Evolutionary conservation across 306 rosid genomes (phyloP), one percentile per base, ranked within the genome.

Genomic region (Prunus padus): DNA sequence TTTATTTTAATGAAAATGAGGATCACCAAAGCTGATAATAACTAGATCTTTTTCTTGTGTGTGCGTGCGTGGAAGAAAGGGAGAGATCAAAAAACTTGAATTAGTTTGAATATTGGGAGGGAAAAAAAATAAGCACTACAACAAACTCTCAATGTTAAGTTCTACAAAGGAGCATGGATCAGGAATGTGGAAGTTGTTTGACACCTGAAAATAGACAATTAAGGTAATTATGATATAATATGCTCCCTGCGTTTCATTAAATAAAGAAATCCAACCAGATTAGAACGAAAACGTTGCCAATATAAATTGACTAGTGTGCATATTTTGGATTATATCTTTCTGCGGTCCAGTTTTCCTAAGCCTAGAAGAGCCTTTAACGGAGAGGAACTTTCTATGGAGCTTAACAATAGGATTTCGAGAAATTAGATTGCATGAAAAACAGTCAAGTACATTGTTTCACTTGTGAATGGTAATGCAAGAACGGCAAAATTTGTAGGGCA

Each of bases 121-220:
- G 3, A 56, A 47, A 47, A 30, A 22, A 11, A 12, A 71, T 11
- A 30, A 7, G 69, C 69, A 54, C 85, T 83, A 91, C 42, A 95
- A 66, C 63, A 95, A 84, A 71, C 87, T 87, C 84, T 86, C 91
- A 11, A 95, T 75, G 82, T 81, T 76, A 50, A 95, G 83, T 80
- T 95, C 97, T 30, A 89, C 93, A 40, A 81, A 92, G 68, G 98
- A 95, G 93, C 98, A 95, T 0, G 97, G 97, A 85, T 95, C 97
- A 2, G 96, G 83, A 82, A 95, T 90, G 88, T 95, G 91, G 0
- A 92, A 95, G 86, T 92, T 92, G 83, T 76, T 84, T 37, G 92
- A 79, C 45, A 95, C 97, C 97, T 95, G 96, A 78, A 75, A 70
- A 19, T 4, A 55, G 22, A 61, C 5, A 26, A 50, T 20, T 20